Percentiles rank a stretch among this genome's conserved stretches.
phyloP scores from a whole-genome alignment of 139 green algal species.

The Spirogloea muscicola region DNA sequence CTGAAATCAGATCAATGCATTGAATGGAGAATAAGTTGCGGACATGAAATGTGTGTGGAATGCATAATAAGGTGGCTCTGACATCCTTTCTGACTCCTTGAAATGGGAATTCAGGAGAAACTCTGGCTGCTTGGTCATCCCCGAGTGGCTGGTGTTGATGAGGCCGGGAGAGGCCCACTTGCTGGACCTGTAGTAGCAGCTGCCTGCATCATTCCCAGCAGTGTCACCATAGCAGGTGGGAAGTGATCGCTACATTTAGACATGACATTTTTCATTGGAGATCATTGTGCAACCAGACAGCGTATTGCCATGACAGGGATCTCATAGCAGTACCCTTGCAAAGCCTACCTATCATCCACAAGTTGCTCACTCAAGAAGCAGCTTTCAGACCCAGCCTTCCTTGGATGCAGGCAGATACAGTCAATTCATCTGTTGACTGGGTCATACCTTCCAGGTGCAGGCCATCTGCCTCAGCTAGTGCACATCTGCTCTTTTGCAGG shows the following conservation, averaged over 20 bases:
- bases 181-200: conserved; percentile 83
- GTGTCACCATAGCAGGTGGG: conserved; percentile 32
- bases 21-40: background rate
- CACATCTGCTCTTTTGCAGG: no score
- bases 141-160: conserved; percentile 62
- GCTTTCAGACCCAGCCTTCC: no score
- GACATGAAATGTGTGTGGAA: background rate
- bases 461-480: no score
- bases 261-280: background rate
- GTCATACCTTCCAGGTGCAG: no score
- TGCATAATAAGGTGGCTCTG: background rate
- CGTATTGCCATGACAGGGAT: background rate
- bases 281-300: background rate
- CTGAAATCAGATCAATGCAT: background rate
- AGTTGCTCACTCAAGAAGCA: background rate
- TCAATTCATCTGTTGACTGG: no score
- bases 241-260: no score
- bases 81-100: background rate
- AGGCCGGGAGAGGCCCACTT: conserved; percentile 81
- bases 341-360: background rate
- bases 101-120: conserved; percentile 16
- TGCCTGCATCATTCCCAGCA: conserved; percentile 43
- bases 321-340: background rate
- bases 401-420: background rate
- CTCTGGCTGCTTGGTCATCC: conserved; percentile 29